Base-by-base conservation (phyloP, 2,329 filamentous ascomycete genomes). In the Diaporthe citri region DNA sequence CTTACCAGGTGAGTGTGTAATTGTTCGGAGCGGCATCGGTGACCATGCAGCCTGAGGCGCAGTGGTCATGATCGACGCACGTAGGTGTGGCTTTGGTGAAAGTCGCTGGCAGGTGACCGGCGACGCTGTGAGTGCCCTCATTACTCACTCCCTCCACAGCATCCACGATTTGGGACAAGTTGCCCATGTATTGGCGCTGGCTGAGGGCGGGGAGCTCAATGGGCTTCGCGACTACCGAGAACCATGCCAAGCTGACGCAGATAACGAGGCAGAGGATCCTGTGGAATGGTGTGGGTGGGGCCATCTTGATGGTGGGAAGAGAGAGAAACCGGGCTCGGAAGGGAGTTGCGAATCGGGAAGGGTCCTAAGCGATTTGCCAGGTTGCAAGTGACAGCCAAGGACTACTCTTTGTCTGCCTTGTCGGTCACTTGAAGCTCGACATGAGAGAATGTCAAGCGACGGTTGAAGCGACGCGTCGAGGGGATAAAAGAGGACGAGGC, bases 201-300 rank as follows among this genome's bases (percentile, higher is more conserved):
- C 25, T 25, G 15, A 55, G 48, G 12, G 64, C 9, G 17, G 48
- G 34, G n/a, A 55, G 46, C 34, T 41, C n/a, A 36, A 69, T 20
- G n/a, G 64, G 64, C 34, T 55, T 69, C n/a, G 64, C 64, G 22
- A 36, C 46, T 17, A 69, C 64, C 10, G 34, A 55, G 13, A 55
- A 36, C 48, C 31, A 55, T 12, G 46, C 34, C 34, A 69, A 41
- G 25, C 8, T 4, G 34, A 39, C n/a, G 2, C 17, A 69, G 9
- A 69, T 52, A 34, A 55, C 34, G 17, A 69, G 46, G 6, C 48
- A 69, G 64, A 69, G n/a, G 34, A 41, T 28, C 2, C 9, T 55
- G 64, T 41, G 7, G n/a, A 69, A 41, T 0, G n/a, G 4, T 22
- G 22, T 51, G 31, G 46, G 34, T 20, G 34, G 22, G 15, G 64